These are phyloP conservation scores for Thelonectria discophora DNA, from an alignment of 2,329 filamentous ascomycete species.

Conservation along the genomic window DNA sequence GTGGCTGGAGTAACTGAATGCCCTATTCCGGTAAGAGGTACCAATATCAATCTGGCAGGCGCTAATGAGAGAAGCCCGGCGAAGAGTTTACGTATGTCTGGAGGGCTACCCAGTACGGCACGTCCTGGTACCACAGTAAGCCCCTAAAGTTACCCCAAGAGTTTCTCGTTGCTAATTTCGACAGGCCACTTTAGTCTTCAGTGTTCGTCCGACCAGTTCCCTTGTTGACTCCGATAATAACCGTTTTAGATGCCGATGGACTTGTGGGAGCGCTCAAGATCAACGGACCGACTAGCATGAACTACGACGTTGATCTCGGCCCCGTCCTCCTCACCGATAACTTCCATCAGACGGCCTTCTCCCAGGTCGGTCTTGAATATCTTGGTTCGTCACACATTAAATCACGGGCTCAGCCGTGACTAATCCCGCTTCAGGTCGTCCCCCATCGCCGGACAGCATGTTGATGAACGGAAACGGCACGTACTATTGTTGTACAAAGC, in stretches of 20 bases:
- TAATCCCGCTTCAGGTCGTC: not conserved
- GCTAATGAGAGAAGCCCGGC: constrained; percentile 50
- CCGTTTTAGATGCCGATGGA: constrained; percentile 37
- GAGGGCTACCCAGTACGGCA: constrained; percentile 24
- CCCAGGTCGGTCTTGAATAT: not conserved
- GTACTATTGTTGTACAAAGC: constrained; percentile 3
- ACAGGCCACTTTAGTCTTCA: constrained; percentile 9
- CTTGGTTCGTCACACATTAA: not conserved
- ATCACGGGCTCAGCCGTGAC: not conserved
- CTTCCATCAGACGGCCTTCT: constrained; percentile 10
- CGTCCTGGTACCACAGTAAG: constrained; percentile 23
- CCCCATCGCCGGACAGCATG: constrained; percentile 4
- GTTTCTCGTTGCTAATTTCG: constrained; percentile 46
- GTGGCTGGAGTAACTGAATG: constrained; percentile 12
- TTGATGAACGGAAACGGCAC: constrained; percentile 15
- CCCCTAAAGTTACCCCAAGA: not conserved
- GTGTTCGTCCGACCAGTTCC: not conserved
- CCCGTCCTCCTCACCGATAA: constrained; percentile 9
- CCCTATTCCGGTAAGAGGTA: constrained; percentile 50
- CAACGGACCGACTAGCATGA: constrained; percentile 15
- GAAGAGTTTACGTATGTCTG: constrained; percentile 58
- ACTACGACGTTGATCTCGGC: constrained; percentile 14
- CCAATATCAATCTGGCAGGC: not conserved
- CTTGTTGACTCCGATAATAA: not conserved
- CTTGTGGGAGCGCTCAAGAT: constrained; percentile 9